These are phyloP conservation scores for Tricholoma furcatifolium DNA, from an alignment of 768 basidiomycete species.

Conservation along the genomic window DNA sequence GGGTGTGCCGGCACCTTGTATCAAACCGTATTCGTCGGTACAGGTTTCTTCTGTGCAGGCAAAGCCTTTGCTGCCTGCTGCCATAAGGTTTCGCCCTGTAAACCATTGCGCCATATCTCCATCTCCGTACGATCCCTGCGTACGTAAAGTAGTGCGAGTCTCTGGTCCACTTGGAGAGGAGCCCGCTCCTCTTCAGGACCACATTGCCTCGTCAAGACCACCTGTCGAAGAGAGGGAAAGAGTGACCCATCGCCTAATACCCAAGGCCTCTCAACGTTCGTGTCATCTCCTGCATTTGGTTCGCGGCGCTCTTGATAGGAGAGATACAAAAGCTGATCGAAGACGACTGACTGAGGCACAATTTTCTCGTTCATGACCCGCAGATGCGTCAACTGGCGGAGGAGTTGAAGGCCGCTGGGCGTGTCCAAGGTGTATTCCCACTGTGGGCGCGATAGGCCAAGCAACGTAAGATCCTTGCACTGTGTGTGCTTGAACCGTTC, in stretches of 20 bases:
- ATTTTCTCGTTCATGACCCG: conserved; percentile 30
- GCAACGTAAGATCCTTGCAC: conserved; percentile 31
- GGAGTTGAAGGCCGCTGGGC: conserved; percentile 24
- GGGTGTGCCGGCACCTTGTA: no score
- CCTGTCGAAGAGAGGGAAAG: conserved; percentile 29
- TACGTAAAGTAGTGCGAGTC: conserved; percentile 26
- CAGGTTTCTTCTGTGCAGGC: conserved; percentile 14
- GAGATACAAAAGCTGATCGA: conserved; percentile 27
- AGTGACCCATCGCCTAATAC: conserved; percentile 19
- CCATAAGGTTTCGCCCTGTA: conserved; percentile 31
- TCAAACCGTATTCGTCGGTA: background rate
- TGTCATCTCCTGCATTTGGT: conserved; percentile 10
- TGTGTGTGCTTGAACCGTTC: conserved; percentile 24
- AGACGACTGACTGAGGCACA: conserved; percentile 21
- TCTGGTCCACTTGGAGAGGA: conserved; percentile 20
- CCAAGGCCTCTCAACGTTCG: conserved; percentile 14
- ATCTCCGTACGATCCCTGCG: conserved; percentile 30
- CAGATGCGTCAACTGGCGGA: conserved; percentile 31
- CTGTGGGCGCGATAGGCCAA: conserved; percentile 21
- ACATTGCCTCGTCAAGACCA: conserved; percentile 29
- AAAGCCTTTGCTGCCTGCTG: conserved; percentile 18
- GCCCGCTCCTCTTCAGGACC: conserved; percentile 20
- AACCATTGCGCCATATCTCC: conserved; percentile 35
- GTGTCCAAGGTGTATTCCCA: conserved; percentile 22
- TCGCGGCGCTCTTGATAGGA: conserved; percentile 23